Base-by-base conservation (phyloP, 2,329 filamentous ascomycete genomes). In the Albophoma yamanashiensis region DNA sequence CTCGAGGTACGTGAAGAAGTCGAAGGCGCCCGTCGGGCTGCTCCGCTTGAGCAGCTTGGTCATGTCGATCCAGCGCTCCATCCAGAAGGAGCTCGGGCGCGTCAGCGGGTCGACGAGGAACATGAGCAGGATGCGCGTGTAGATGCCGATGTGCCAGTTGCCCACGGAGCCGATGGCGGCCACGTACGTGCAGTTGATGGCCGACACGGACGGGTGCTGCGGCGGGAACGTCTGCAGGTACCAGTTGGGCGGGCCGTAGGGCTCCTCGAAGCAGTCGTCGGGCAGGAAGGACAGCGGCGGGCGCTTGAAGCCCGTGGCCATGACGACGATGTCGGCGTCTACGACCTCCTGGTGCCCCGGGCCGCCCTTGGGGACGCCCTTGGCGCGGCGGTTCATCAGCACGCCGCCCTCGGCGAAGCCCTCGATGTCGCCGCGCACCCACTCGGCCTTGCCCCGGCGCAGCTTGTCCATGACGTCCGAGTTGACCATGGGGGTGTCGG, bases 91-190 rank as follows among this genome's bases (percentile, higher is more conserved):
- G 3, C 80, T 82, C 0, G 91, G 91, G 0, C 89, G 81, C 0
- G 89, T 87, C 27, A 93, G 75, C 0, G 90, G 90, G 67, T 95
- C 91, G 17, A 88, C 80, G 59, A 95, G 79, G 70, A 94, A 94
- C 89, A 94, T 93, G 65, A 95, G 82, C 8, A 95, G 77, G 63
- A 95, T 88, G 6, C 91, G 82, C 0, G 90, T 95, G 75, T 94
- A 95, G 67, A 95, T 93, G 5, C 91, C 91, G 55, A 95, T 93
- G 68, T 95, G 91, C 81, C 89, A 93, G 71, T 94, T 92, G 0
- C 91, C 89, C 1, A 94, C 89, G 0, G 88, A 89, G 0, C 89
- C 90, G 60, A 94, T 92, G 4, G 86, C 90, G 59, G 88, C 85
- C 60, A 92, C 78, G 65, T 92, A 95, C 0, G 90, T 94, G 77